Conservation (phyloP, 768 basidiomycete species). For the Hygrophorus pudorinus region DNA sequence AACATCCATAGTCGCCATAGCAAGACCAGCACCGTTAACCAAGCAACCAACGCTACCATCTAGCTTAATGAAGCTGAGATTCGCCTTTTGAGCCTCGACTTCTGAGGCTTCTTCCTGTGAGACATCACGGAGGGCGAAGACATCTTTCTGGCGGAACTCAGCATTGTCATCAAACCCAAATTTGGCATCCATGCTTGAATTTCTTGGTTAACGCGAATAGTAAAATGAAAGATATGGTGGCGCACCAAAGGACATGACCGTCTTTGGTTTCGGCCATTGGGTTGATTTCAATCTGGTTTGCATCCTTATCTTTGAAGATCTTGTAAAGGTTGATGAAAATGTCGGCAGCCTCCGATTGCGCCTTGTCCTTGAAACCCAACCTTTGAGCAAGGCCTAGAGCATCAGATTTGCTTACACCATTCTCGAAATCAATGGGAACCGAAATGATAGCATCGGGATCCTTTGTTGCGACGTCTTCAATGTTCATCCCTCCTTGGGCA, state of each 20-base stretch:
- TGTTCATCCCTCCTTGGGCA: conserved; percentile 97
- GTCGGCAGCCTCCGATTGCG: conserved; percentile 77
- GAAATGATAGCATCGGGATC: conserved; percentile 94
- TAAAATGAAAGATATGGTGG: conserved; percentile 7
- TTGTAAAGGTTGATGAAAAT: conserved; percentile 92
- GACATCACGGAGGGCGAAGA: conserved; percentile 83
- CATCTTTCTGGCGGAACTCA: conserved; percentile 89
- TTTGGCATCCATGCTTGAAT: conserved; percentile 94
- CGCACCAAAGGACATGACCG: conserved; percentile 87
- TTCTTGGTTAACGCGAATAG: neutral
- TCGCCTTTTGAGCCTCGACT: conserved; percentile 93
- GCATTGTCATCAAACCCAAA: conserved; percentile 99
- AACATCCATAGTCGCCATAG: conserved; percentile 99
- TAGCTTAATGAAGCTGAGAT: conserved; percentile 97
- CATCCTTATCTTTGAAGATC: conserved; percentile 98
- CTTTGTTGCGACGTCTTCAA: conserved; percentile 96
- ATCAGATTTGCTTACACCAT: conserved; percentile 62
- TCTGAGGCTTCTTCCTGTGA: conserved; percentile 96
- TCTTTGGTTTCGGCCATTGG: conserved; percentile 89
- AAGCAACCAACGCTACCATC: conserved; percentile 96
- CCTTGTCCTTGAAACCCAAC: conserved; percentile 74
- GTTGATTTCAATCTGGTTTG: conserved; percentile 99
- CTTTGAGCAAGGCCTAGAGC: conserved; percentile 78
- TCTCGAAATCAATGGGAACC: conserved; percentile 78
- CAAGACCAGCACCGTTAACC: conserved; percentile 96